A percentile compares a stretch with the other conserved stretches of the same genome.
Evolutionary conservation across 169 alveolate genomes (phyloP).

Genomic region (Plasmodium relictum): DNA sequence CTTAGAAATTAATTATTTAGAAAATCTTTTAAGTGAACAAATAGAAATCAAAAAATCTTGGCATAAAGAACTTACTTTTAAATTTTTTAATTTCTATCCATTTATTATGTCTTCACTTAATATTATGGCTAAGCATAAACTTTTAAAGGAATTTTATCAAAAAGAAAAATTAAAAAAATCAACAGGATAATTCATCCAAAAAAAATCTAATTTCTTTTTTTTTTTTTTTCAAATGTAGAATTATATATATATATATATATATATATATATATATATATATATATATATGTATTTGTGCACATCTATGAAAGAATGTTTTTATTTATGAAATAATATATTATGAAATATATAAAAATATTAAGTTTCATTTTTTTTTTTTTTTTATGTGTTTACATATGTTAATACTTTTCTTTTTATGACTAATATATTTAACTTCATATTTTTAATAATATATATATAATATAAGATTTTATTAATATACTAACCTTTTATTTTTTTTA

Average conservation of each 20-base stretch:
- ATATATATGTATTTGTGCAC: neutral
- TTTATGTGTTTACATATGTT: no score
- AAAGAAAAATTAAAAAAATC: slow-evolving; percentile 28
- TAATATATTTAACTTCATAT: no score
- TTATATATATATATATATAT: neutral
- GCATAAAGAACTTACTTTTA: slow-evolving; percentile 59
- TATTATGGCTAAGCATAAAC: slow-evolving; percentile 59
- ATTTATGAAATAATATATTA: no score
- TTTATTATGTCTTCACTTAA: slow-evolving; percentile 53
- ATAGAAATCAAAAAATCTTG: slow-evolving; percentile 22
- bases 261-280: neutral
- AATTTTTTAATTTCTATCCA: slow-evolving; percentile 51
- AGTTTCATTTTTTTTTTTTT: no score
- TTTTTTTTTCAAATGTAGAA: neutral
- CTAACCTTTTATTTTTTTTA: no score
- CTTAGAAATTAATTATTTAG: slow-evolving; percentile 27
- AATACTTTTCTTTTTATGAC: no score
- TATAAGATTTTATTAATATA: no score
- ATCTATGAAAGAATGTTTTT: no score
- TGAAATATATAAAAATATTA: no score
- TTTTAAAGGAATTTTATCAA: slow-evolving; percentile 36
- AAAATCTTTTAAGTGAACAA: slow-evolving; percentile 15
- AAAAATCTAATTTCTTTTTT: neutral
- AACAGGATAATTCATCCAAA: neutral
- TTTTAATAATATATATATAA: no score